phyloP scores from a whole-genome alignment of 2,329 filamentous ascomycete genomes.

The Nemania sp. region DNA sequence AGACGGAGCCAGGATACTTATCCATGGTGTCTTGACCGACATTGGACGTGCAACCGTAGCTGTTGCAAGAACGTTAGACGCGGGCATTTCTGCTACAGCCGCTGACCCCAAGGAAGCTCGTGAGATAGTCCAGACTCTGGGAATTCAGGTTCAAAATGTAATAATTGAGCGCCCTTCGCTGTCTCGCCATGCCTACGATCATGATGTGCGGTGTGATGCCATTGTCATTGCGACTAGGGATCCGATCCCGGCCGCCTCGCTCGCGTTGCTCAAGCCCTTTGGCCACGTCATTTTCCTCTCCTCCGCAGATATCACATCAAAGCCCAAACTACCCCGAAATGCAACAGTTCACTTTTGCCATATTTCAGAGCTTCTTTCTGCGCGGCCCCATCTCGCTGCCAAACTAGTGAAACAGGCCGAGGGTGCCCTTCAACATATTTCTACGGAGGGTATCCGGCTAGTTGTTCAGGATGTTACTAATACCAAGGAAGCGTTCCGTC shows the following conservation, averaged over 20 bases:
- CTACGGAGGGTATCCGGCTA: too few relatives aligned
- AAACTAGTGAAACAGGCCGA: too few relatives aligned
- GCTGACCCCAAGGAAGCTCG: constrained; percentile 3
- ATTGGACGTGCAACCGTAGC: constrained; percentile 17
- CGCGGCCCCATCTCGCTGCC: too few relatives aligned
- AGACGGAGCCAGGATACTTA: background rate
- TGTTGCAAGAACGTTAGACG: constrained; percentile 10
- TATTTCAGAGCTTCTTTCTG: too few relatives aligned
- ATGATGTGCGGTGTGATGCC: constrained; percentile 5
- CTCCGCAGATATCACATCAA: background rate
- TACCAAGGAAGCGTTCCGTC: background rate
- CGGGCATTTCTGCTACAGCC: constrained; percentile 11
- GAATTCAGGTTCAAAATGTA: background rate
- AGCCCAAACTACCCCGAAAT: background rate
- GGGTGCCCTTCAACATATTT: too few relatives aligned
- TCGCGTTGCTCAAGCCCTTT: constrained; percentile 14
- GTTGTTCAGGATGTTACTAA: too few relatives aligned
- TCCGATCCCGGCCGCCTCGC: background rate
- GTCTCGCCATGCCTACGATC: too few relatives aligned
- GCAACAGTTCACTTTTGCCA: background rate
- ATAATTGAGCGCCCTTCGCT: background rate
- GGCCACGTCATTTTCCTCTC: constrained; percentile 1
- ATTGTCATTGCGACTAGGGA: constrained; percentile 18
- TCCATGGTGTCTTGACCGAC: constrained; percentile 20
- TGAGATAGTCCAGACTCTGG: background rate